Percentiles rank a stretch among this genome's conserved stretches.
phyloP scores from a whole-genome alignment of 352 stramenopile species.

The Globisporangium polare region DNA sequence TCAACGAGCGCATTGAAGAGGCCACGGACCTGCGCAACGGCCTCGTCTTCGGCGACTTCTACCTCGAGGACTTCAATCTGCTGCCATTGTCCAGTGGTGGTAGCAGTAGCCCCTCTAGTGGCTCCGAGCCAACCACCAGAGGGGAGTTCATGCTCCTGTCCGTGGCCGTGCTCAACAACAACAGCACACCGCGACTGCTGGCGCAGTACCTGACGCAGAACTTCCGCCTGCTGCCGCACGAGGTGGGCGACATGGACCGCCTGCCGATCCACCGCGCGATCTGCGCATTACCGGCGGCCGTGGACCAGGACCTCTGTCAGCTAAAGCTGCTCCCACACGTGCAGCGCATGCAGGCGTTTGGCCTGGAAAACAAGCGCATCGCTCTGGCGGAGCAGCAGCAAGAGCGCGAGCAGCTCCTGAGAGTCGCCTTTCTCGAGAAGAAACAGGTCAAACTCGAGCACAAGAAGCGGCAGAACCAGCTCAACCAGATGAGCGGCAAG shows the following conservation, averaged over 20 bases:
- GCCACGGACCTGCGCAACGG: constrained; percentile 61
- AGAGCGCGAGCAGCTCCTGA: constrained; percentile 51
- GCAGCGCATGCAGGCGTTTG: constrained; percentile 49
- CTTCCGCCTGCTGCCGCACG: constrained; percentile 40
- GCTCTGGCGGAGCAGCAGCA: constrained; percentile 38
- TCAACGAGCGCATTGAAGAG: constrained; percentile 57
- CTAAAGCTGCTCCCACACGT: constrained; percentile 51
- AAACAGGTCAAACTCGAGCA: constrained; percentile 43
- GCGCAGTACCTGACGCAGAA: constrained; percentile 72
- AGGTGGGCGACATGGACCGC: constrained; percentile 21
- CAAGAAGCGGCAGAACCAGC: constrained; percentile 33
- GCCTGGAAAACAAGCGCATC: constrained; percentile 30
- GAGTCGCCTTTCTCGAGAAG: constrained; percentile 44
- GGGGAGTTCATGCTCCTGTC: constrained; percentile 66
- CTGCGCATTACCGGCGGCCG: constrained; percentile 24
- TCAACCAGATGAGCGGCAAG: constrained; percentile 22
- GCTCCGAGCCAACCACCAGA: background rate
- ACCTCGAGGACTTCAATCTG: constrained; percentile 69
- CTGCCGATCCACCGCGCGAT: constrained; percentile 23
- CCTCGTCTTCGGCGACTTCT: constrained; percentile 58
- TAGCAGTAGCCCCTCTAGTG: background rate
- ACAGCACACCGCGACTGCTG: constrained; percentile 55
- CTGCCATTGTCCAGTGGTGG: background rate
- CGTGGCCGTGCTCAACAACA: constrained; percentile 53
- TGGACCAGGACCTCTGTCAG: constrained; percentile 55